phyloP scores from a whole-genome alignment of 495 filamentous ascomycete genomes.

The Hypomontagnella monticulosa region DNA sequence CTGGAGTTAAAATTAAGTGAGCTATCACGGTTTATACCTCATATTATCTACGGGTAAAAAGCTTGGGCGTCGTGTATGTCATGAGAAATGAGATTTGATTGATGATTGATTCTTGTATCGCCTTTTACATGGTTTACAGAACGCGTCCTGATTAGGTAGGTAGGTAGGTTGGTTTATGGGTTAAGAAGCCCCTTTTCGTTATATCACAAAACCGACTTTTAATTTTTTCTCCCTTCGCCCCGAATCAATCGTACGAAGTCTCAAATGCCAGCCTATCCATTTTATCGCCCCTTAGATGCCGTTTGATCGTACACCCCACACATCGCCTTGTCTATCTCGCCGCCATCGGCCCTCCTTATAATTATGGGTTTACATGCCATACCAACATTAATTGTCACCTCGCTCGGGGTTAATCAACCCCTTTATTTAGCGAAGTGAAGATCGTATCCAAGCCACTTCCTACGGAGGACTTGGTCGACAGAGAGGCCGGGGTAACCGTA shows the following conservation, averaged over 20 bases:
- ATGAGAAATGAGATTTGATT: slow-evolving; percentile 31
- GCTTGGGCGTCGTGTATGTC: background rate
- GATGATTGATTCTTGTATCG: slow-evolving; percentile 17
- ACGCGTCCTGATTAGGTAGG: slow-evolving; percentile 23
- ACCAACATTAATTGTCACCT: slow-evolving; percentile 22
- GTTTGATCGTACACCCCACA: slow-evolving; percentile 35
- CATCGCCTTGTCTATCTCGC: slow-evolving; percentile 6
- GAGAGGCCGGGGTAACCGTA: slow-evolving; percentile 94
- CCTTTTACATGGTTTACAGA: slow-evolving; percentile 25
- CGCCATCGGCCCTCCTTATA: background rate
- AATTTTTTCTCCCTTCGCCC: slow-evolving; percentile 16
- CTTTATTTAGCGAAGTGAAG: slow-evolving; percentile 96
- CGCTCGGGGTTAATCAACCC: background rate
- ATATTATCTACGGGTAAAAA: background rate
- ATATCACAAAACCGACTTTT: slow-evolving; percentile 34
- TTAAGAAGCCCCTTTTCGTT: background rate
- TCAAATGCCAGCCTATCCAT: slow-evolving; percentile 37
- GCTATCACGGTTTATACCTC: too few relatives aligned
- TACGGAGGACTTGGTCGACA: slow-evolving; percentile 78
- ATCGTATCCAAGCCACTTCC: slow-evolving; percentile 97
- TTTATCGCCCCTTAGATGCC: slow-evolving; percentile 35
- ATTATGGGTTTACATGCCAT: slow-evolving; percentile 34
- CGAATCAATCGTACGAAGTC: slow-evolving; percentile 20
- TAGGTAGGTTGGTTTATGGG: background rate
- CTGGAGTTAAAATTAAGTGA: too few relatives aligned